Evolutionary conservation across 2,329 filamentous ascomycete genomes (phyloP).

Genomic region (Fonsecaea erecta): DNA sequence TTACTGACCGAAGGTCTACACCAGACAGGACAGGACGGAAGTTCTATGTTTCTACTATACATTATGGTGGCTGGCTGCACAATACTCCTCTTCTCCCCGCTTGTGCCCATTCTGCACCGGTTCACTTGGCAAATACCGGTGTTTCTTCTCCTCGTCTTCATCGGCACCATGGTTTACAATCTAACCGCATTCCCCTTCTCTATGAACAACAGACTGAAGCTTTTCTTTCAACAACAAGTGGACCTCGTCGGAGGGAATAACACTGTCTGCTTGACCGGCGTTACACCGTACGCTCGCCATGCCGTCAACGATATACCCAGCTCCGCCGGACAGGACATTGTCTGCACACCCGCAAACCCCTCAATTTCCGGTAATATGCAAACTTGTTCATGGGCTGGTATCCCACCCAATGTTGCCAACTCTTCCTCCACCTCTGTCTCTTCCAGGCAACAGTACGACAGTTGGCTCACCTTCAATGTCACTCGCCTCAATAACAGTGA

Average conservation of each 20-base stretch:
- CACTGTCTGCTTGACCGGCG: conserved; percentile 69
- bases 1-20: conserved; percentile 71
- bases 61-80: conserved; percentile 69
- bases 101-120: conserved; percentile 84
- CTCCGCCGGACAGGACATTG: conserved; percentile 64
- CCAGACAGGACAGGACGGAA: conserved; percentile 86
- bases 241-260: conserved; percentile 76
- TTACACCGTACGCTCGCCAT: conserved; percentile 68
- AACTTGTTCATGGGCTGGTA: conserved; percentile 73
- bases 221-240: conserved; percentile 82
- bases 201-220: conserved; percentile 75
- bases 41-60: conserved; percentile 72
- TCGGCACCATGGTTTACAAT: conserved; percentile 82
- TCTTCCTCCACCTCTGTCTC: conserved; percentile 30
- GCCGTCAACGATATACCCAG: conserved; percentile 74
- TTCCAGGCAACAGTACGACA: conserved; percentile 51
- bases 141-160: conserved; percentile 73
- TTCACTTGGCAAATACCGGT: conserved; percentile 81
- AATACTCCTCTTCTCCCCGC: conserved; percentile 73
- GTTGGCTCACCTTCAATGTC: conserved; percentile 71
- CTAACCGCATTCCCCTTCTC: conserved; percentile 89
- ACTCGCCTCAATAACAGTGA: conserved; percentile 49
- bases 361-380: conserved; percentile 48
- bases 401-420: conserved; percentile 66
- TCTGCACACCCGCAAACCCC: conserved; percentile 53